Evolutionary conservation across 108 stramenopile species (phyloP), one percentile per base, ranked within the genome.

Genomic region (Cyclostephanos tholiformis): DNA sequence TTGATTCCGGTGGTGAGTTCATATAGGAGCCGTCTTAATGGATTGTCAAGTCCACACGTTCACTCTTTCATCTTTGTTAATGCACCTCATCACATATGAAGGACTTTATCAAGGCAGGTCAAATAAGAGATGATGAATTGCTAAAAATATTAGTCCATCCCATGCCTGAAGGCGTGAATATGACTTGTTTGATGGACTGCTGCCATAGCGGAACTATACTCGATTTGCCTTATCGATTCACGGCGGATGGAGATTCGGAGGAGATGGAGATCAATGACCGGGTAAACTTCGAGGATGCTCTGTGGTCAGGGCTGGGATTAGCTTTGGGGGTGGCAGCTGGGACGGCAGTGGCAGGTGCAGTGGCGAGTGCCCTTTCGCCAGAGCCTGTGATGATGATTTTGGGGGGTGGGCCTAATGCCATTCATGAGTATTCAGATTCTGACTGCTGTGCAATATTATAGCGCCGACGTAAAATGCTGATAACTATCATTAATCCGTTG

Each of bases 111-210:
- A 67, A 59, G 3, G 69, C 84, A 19, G 97, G 97, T 3, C 95
- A 96, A 58, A 97, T 97, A 58, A 44, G 85, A 32, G 96, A 97
- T 67, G 97, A 95, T 74, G 90, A 91, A 10, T 57, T 98, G 36
- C 86, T 86, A 63, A 85, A 87, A 67, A 69, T 81, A 26, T 78
- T 98, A 48, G 86, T 96, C 12, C 71, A 82, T 46, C 89, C 90
- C 36, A 87, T 98, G 84, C 74, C 74, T 16, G 77, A 65, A 11
- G 94, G 91, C 64, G 94, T 95, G 7, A 82, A 74, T 9, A 88
- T 97, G 58, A 91, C 92, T 0, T 62, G 87, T 78, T 38, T 91
- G 23, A 90, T 90, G 88, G 91, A 93, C 61, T 90, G 87, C 64
- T 90, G 93, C 65, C 93, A 94, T 46, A 83, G 83, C 44, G 93